Conservation (phyloP, 176 grass and related monocot genomes). For the Carex kokanica region DNA sequence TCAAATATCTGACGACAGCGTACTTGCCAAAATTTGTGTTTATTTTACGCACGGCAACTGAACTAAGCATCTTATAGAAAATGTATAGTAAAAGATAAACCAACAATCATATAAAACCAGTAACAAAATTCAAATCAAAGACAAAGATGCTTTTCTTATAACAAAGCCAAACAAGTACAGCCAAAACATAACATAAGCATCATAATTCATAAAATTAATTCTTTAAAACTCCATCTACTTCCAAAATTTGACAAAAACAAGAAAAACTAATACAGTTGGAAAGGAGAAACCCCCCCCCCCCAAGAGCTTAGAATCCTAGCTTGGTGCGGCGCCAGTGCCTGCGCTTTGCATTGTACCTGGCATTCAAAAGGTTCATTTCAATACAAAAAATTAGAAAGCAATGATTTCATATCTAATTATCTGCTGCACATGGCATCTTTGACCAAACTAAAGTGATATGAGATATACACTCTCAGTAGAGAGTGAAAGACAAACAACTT, state of each 20-base stretch:
- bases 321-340: conserved; percentile 60
- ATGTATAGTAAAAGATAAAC: not conserved
- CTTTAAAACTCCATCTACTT: conserved; percentile 42
- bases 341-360: conserved; percentile 55
- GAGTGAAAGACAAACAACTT: not conserved
- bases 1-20: not conserved
- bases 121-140: not conserved
- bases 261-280: conserved; percentile 23
- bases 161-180: conserved; percentile 2
- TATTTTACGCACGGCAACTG: not conserved
- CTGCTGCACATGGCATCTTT: not conserved
- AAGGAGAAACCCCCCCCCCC: not conserved
- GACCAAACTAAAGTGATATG: not conserved
- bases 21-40: not conserved
- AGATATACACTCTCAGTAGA: not conserved
- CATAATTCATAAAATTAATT: conserved; percentile 35
- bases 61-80: not conserved
- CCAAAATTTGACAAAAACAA: conserved; percentile 32
- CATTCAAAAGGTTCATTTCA: not conserved
- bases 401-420: not conserved
- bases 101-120: not conserved
- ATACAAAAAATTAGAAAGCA: not conserved
- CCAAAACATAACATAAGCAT: conserved; percentile 14
- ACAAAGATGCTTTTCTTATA: not conserved
- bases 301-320: conserved; percentile 36